phyloP scores from a whole-genome alignment of 202 grass and related monocot genomes.

The Miscanthus sacchariflorus region DNA sequence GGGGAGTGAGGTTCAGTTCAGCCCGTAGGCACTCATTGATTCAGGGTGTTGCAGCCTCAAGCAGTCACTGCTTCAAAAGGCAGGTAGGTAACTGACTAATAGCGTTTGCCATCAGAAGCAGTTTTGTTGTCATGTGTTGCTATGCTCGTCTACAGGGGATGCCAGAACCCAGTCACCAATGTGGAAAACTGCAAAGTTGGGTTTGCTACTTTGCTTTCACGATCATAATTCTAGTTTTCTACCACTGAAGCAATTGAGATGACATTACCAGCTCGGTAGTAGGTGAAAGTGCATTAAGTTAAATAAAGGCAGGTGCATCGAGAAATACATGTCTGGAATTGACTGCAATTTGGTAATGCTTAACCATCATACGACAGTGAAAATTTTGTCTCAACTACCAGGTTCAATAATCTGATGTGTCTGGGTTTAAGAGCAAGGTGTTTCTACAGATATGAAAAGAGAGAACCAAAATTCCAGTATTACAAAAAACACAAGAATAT shows the following conservation, averaged over 20 bases:
- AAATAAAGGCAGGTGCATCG: neutral
- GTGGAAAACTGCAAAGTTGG: constrained; percentile 18
- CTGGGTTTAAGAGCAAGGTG: neutral
- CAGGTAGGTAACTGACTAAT: neutral
- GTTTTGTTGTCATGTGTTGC: neutral
- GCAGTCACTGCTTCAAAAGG: constrained; percentile 3
- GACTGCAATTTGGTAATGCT: constrained; percentile 30
- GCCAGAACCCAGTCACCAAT: neutral
- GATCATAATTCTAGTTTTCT: neutral
- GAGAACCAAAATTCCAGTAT: constrained; percentile 33
- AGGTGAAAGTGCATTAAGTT: constrained; percentile 13
- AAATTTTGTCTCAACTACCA: neutral
- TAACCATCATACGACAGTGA: constrained; percentile 20
- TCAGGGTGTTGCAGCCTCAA: neutral
- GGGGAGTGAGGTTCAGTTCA: neutral
- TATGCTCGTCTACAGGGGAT: neutral
- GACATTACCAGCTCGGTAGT: constrained; percentile 17
- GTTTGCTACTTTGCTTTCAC: neutral
- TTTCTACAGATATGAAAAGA: constrained; percentile 35
- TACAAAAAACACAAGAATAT: neutral
- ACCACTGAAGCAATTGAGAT: constrained; percentile 35
- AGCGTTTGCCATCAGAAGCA: neutral
- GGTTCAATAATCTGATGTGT: neutral
- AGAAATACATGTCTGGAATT: neutral
- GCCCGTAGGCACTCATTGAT: neutral